These are phyloP conservation scores for Dalbergia cultrata DNA, from an alignment of 306 rosid species.

Conservation along the genomic window DNA sequence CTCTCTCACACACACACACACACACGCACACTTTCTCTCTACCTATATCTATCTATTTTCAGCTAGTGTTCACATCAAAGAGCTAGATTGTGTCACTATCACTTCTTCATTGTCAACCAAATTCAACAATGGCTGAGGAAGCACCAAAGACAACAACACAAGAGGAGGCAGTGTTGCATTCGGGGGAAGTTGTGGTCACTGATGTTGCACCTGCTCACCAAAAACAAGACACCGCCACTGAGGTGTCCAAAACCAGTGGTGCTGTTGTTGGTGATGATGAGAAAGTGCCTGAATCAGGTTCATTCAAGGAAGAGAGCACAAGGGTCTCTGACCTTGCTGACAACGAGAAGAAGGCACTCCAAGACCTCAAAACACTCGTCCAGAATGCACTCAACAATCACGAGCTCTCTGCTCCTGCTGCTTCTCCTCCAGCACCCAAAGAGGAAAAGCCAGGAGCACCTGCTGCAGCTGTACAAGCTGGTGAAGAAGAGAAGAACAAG, in stretches of 20 bases:
- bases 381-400: slow-evolving; percentile 65
- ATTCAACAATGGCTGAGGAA: slow-evolving; percentile 57
- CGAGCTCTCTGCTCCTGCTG: slow-evolving; percentile 52
- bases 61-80: slow-evolving; percentile 1
- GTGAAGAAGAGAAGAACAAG: neutral
- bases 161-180: slow-evolving; percentile 20
- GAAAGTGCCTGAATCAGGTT: slow-evolving; percentile 45
- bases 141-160: slow-evolving; percentile 41
- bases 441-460: slow-evolving; percentile 25
- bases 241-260: too few relatives aligned
- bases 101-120: too few relatives aligned
- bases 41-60: slow-evolving; percentile 10
- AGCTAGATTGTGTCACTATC: neutral
- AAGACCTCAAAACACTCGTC: slow-evolving; percentile 63
- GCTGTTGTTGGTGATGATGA: neutral
- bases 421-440: slow-evolving; percentile 34
- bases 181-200: slow-evolving; percentile 39
- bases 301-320: slow-evolving; percentile 74
- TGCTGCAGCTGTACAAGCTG: neutral
- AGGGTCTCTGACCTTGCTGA: slow-evolving; percentile 64
- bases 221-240: neutral
- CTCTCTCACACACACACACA: too few relatives aligned
- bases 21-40: neutral
- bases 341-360: slow-evolving; percentile 64
- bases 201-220: slow-evolving; percentile 42